Conservation (phyloP, 148 eudicot species). For the Euryodendron excelsum region DNA sequence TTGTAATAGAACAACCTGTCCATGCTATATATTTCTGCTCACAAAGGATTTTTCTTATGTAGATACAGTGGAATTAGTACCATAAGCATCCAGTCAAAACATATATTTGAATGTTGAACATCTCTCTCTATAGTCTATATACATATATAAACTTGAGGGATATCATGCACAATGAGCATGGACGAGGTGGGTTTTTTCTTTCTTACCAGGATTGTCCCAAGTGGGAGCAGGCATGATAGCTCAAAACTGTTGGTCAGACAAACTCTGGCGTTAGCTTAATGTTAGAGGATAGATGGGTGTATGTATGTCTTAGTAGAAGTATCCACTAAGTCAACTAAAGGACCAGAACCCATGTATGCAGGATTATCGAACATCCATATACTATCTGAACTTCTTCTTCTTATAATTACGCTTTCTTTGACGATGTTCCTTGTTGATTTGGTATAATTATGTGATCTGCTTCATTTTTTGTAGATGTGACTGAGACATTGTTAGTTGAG, state of each 20-base stretch:
- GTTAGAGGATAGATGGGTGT: background rate
- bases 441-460: background rate
- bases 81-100: background rate
- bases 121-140: background rate
- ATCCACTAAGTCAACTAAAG: background rate
- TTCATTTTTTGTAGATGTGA: slow-evolving; percentile 61
- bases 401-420: background rate
- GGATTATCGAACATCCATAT: background rate
- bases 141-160: background rate
- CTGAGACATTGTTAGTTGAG: slow-evolving; percentile 81
- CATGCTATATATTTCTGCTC: background rate
- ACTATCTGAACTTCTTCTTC: background rate
- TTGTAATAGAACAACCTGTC: background rate
- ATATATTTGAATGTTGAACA: background rate
- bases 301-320: background rate
- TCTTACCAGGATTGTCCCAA: background rate
- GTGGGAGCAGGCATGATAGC: background rate
- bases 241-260: background rate
- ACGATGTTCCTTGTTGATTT: background rate
- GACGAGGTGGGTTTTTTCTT: background rate
- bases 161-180: background rate
- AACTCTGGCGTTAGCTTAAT: background rate
- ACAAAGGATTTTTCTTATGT: background rate
- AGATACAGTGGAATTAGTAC: background rate
- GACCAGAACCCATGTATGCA: background rate